Evolutionary conservation across 139 green algal species (phyloP), one percentile per base, ranked within the genome.

Genomic region (Ettlia oleoabundans): DNA sequence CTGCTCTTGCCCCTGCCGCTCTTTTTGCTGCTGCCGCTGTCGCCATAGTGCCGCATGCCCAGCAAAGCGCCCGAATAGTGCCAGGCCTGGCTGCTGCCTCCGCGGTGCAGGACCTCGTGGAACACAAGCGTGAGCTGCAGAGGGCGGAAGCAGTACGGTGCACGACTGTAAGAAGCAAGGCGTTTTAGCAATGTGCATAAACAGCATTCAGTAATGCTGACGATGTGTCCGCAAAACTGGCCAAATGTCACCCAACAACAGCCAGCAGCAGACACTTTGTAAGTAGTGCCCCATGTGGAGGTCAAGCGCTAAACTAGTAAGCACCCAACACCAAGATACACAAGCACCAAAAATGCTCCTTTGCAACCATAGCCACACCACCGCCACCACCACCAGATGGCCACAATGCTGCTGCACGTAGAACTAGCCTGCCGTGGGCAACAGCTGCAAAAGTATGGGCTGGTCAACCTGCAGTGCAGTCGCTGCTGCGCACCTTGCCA

Each of bases 51-150:
- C 7, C 90, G 75, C 64, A 91, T n/a, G 30, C 90, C 90, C 64
- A 93, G 82, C 76, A 93, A 68, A 15, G 87, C 41, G 22, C 90
- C 90, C 75, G 86, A 82, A 40, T 78, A 85, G 82, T 92, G 86
- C 86, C 88, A 90, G n/a, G 80, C 76, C 62, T 82, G 78, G 58
- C 78, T 51, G 21, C 24, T 67, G 8, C 80, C 80, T n/a, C 83
- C 86, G 38, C 47, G 67, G 63, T 86, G 67, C 40, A 89, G 75
- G 37, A 83, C 72, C 41, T 82, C 61, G 87, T 96, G 92, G 52
- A 91, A 81, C 43, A 94, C 87, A 18, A 95, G 78, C 40, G 65
- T 62, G 40, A 61, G 66, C 77, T 78, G 84, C 53, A 42, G 1
- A 30, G 8, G 35, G 66, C 19, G 37, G 33, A 10, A 58, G 47